Base-by-base conservation (phyloP, 768 basidiomycete genomes). In the Russula sp. region DNA sequence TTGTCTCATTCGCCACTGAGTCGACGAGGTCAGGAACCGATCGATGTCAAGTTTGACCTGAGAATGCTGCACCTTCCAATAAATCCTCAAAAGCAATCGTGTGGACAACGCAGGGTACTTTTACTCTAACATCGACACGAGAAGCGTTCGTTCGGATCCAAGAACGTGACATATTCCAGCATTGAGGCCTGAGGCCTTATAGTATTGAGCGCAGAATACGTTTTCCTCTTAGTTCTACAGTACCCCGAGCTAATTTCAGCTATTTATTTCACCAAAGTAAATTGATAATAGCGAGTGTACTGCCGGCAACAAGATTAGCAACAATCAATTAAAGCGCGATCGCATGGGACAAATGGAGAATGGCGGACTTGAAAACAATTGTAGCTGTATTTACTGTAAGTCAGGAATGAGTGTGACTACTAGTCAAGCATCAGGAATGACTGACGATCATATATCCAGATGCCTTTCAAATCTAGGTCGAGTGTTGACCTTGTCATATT, bases 371-470 rank as follows among this genome's bases (percentile, higher is more conserved):
- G 75, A 92, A 80, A 0, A 87, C 77, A 70, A 90, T 67, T 1
- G 74, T 76, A 20, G 86, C 86, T 87, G 22, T n/a, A 18, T 52
- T 38, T 16, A 36, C n/a, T n/a, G n/a, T n/a, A n/a, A 10, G 42
- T 32, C 38, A 18, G 22, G 32, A 44, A 46, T 46, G 10, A 49
- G 48, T 42, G 42, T 16, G 13, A 24, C 0, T 38, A 6, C 59
- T 22, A 30, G 44, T 64, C 20, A 48, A 36, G 22, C 20, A 59
- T 16, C 38, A 51, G 38, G 30, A 16, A 55, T 30, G 26, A 70
- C 86, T 73, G 69, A 89, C 89, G 86, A 75, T 90, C 88, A 28
- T 79, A 77, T 28, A 89, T 82, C 86, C 88, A 90, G 49, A 87
- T 83, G 5, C 89, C 89, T 69, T 84, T 83, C 28, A 90, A 77